Percentiles rank a stretch among this genome's conserved stretches.
phyloP scores from a whole-genome alignment of 179 eudicot species.

The Silene vulgaris region DNA sequence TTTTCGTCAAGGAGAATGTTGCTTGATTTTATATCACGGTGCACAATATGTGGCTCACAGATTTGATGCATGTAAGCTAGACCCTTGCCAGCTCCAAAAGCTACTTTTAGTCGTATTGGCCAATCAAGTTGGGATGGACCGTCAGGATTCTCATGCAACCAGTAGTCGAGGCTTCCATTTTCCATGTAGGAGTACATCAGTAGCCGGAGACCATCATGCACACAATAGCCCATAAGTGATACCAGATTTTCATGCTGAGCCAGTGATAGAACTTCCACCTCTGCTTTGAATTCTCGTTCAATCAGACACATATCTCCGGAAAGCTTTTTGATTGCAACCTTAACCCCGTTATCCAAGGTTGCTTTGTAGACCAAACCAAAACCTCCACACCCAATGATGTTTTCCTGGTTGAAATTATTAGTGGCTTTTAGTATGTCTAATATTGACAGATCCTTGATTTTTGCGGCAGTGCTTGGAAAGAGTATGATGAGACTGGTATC shows the following conservation, averaged over 20 bases:
- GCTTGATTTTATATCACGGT: constrained; percentile 89
- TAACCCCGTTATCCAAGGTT: constrained; percentile 57
- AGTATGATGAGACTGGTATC: constrained; percentile 61
- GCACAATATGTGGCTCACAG: constrained; percentile 92
- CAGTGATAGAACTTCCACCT: constrained; percentile 78
- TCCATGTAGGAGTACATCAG: constrained; percentile 88
- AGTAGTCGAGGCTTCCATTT: constrained; percentile 90
- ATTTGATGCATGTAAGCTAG: constrained; percentile 86
- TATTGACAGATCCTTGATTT: constrained; percentile 59
- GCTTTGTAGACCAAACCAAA: constrained; percentile 95
- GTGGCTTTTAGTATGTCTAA: constrained; percentile 79
- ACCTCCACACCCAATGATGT: constrained; percentile 92
- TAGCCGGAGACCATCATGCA: constrained; percentile 67
- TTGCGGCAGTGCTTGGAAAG: constrained; percentile 48
- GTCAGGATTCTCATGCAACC: constrained; percentile 82
- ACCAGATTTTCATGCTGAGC: constrained; percentile 85
- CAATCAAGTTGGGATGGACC: constrained; percentile 74
- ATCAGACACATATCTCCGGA: constrained; percentile 90
- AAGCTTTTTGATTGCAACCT: constrained; percentile 77
- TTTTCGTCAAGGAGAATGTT: constrained; percentile 84
- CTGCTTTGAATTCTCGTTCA: constrained; percentile 90
- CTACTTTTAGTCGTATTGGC: constrained; percentile 65
- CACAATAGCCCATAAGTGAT: constrained; percentile 79
- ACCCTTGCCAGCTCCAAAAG: constrained; percentile 69
- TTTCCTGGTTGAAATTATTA: constrained; percentile 75